Evolutionary conservation across 2,329 filamentous ascomycete genomes (phyloP).

Genomic region (Paecilomyces sp.): DNA sequence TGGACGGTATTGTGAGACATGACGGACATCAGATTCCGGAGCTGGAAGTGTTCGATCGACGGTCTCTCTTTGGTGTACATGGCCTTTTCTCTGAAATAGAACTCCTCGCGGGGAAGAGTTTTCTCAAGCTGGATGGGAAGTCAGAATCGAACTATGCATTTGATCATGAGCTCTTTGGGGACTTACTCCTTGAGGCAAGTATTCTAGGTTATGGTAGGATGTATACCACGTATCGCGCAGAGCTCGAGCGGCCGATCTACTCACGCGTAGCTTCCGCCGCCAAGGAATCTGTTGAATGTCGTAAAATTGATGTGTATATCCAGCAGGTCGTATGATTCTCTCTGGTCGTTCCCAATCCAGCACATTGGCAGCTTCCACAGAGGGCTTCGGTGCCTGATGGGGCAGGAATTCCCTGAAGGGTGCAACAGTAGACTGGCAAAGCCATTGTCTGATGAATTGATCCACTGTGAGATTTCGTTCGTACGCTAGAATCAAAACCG

Average conservation of each 20-base stretch:
- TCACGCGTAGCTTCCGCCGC: constrained; percentile 28
- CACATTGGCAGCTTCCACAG: constrained; percentile 24
- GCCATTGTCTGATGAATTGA: constrained; percentile 37
- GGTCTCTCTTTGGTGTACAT: constrained; percentile 45
- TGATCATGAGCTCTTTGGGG: neutral
- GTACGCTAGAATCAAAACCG: constrained; percentile 18
- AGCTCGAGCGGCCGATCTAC: constrained; percentile 27
- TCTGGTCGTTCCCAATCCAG: constrained; percentile 27
- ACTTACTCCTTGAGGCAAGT: constrained; percentile 15
- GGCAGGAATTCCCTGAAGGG: constrained; percentile 12
- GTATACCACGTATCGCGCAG: constrained; percentile 36
- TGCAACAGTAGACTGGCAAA: constrained; percentile 19
- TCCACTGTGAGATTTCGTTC: constrained; percentile 35
- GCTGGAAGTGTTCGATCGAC: constrained; percentile 51
- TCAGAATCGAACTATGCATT: neutral
- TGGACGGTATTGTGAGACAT: constrained; percentile 49
- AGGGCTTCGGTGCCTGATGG: constrained; percentile 12
- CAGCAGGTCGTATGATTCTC: constrained; percentile 23
- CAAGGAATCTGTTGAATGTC: constrained; percentile 39
- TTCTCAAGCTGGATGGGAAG: constrained; percentile 17
- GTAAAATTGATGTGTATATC: constrained; percentile 19
- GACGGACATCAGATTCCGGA: constrained; percentile 51
- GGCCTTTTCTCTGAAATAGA: constrained; percentile 41
- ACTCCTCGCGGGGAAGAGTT: constrained; percentile 33
- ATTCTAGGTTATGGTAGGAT: constrained; percentile 32